These are phyloP conservation scores for Lotmaria passim DNA, from an alignment of 208 protist genomes.

Conservation along the genomic window DNA sequence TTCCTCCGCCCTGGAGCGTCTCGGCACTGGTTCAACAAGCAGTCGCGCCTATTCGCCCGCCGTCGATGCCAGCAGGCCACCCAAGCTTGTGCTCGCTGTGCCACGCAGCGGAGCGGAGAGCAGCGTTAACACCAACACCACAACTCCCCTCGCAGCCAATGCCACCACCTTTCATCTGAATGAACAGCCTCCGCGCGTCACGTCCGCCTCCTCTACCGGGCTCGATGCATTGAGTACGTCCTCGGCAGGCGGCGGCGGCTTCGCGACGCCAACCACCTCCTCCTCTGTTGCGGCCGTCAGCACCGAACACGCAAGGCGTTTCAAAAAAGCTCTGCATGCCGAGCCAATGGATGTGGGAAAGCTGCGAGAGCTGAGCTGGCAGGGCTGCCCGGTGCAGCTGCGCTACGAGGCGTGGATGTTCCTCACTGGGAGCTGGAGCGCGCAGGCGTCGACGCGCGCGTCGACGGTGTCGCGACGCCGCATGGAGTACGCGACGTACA, in stretches of 20 bases:
- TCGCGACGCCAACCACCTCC: neutral
- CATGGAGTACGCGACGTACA: slow-evolving; percentile 63
- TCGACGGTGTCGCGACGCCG: slow-evolving; percentile 52
- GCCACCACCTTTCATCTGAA: neutral
- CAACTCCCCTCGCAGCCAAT: neutral
- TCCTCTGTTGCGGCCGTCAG: neutral
- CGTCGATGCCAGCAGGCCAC: slow-evolving; percentile 1
- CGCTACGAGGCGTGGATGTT: slow-evolving; percentile 70
- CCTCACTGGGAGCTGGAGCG: slow-evolving; percentile 61
- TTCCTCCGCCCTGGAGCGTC: neutral
- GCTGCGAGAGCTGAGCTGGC: slow-evolving; percentile 56
- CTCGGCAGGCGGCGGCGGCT: neutral
- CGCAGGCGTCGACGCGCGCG: slow-evolving; percentile 37
- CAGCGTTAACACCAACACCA: no score
- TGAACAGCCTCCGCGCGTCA: neutral
- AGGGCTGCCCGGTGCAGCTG: slow-evolving; percentile 55
- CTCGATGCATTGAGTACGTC: neutral
- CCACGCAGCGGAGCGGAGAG: neutral
- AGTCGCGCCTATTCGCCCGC: neutral
- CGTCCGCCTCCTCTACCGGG: neutral
- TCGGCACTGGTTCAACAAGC: neutral
- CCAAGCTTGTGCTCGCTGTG: neutral
- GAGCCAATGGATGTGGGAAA: slow-evolving; percentile 44
- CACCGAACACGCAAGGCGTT: slow-evolving; percentile 24
- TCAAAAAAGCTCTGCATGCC: slow-evolving; percentile 35